phyloP scores from a whole-genome alignment of 768 basidiomycete genomes.

The Xanthoconium stramineum region DNA sequence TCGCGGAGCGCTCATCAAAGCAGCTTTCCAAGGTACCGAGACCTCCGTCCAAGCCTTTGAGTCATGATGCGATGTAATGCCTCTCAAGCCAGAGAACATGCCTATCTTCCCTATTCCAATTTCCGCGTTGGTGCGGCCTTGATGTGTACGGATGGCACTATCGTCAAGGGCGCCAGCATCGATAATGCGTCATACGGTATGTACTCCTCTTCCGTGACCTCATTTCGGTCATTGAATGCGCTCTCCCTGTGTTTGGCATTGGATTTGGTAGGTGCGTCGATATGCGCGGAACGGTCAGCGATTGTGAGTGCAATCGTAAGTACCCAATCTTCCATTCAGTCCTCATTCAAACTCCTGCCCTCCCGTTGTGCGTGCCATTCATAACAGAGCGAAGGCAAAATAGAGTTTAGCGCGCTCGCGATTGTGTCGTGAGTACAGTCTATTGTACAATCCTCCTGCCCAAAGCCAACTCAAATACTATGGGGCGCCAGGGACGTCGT shows the following conservation, averaged over 20 bases:
- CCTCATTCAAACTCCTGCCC: background rate
- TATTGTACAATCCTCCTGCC: no score
- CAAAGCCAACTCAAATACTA: background rate
- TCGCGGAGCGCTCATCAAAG: conserved; percentile 49
- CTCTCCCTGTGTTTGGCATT: background rate
- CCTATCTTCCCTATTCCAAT: conserved; percentile 83
- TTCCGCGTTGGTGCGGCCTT: conserved; percentile 92
- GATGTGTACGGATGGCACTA: conserved; percentile 59
- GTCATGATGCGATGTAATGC: background rate
- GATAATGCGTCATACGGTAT: conserved; percentile 92
- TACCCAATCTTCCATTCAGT: conserved; percentile 3
- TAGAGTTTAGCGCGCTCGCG: conserved; percentile 69
- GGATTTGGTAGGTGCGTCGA: conserved; percentile 64
- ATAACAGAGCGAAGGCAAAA: conserved; percentile 70
- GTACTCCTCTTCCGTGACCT: background rate
- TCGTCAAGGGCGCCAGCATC: conserved; percentile 84
- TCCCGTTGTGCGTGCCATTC: background rate
- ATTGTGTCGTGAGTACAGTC: conserved; percentile 60
- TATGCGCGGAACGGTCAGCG: conserved; percentile 91
- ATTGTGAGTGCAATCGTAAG: conserved; percentile 86
- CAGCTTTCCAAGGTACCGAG: conserved; percentile 54
- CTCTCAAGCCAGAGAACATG: conserved; percentile 55
- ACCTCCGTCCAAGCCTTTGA: background rate
- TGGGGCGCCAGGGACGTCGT: conserved; percentile 59
- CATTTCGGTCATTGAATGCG: background rate